Evolutionary conservation across 2,329 filamentous ascomycete species (phyloP), one percentile per base, ranked within the genome.

Genomic region (Xylariaceae sp.): DNA sequence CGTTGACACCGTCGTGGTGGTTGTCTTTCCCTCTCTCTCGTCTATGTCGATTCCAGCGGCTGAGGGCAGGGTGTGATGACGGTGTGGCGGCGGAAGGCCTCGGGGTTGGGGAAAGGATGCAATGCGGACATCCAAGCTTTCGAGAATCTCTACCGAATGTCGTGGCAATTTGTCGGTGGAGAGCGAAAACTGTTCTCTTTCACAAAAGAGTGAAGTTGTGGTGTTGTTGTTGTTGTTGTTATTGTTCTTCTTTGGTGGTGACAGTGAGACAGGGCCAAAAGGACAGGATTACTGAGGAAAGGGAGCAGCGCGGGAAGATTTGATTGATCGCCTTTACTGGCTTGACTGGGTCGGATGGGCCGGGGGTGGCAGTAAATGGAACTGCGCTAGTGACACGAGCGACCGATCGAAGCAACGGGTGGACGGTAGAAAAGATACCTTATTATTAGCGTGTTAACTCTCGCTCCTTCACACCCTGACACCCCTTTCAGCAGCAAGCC

Each of bases 301-400:
- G 37, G 14, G 19, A 23, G 37, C 37, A 16, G n/a, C n/a, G n/a
- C n/a, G 27, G 27, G 16, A 32, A 32, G 27, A 32, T 32, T 32
- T 32, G 27, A 32, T 12, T 32, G 27, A 32, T n/a, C n/a, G n/a
- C n/a, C n/a, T n/a, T n/a, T n/a, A n/a, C 27, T 4, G 27, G 27
- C 27, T 32, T 12, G 40, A 34, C 5, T 42, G 37, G 41, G 45
- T 47, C 53, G 53, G 51, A 52, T 55, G 40, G 38, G 49, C 54
- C 54, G 54, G 54, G 52, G 49, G 40, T 44, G 45, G 43, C 17
- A 17, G 12, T 17, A 35, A 16, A 32, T 4, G 27, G n/a, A n/a
- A n/a, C n/a, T n/a, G n/a, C n/a, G n/a, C n/a, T n/a, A n/a, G n/a
- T n/a, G n/a, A n/a, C n/a, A n/a, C n/a, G n/a, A n/a, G n/a, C n/a